Evolutionary conservation across 2,329 filamentous ascomycete species (phyloP).

Genomic region (Colletotrichum acutatum): DNA sequence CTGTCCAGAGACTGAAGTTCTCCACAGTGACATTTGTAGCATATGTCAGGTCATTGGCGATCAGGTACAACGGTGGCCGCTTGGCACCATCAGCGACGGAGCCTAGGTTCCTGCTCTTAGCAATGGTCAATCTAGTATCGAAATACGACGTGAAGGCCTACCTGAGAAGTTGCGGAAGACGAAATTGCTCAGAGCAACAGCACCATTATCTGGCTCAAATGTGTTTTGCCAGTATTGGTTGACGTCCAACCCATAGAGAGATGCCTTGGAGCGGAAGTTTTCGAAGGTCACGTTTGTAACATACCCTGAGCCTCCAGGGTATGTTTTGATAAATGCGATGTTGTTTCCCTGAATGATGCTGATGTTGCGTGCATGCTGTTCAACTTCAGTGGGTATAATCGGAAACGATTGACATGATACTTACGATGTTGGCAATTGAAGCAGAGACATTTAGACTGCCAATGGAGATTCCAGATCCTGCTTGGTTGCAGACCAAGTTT

Average conservation of each 20-base stretch:
- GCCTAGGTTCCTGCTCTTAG: background rate
- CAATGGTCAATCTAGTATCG: background rate
- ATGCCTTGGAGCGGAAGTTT: background rate
- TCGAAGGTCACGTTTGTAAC: background rate
- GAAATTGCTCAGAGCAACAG: background rate
- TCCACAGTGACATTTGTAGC: background rate
- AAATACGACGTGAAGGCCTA: background rate
- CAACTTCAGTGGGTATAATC: background rate
- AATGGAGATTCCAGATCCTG: background rate
- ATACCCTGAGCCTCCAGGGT: background rate
- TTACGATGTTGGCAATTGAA: background rate
- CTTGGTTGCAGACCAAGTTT: background rate
- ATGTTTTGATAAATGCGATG: background rate
- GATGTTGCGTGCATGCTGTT: background rate
- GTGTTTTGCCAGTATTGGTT: background rate
- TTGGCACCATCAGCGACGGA: background rate
- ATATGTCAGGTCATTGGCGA: background rate
- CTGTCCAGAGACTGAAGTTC: background rate
- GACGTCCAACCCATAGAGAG: background rate
- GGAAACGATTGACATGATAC: background rate
- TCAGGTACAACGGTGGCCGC: background rate
- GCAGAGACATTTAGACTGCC: background rate
- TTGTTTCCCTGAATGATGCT: background rate
- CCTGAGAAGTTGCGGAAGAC: background rate
- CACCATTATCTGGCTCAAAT: background rate